Evolutionary conservation across 1,284 basidiomycete genomes (phyloP), one percentile per base, ranked within the genome.

Genomic region (Malassezia sp.): DNA sequence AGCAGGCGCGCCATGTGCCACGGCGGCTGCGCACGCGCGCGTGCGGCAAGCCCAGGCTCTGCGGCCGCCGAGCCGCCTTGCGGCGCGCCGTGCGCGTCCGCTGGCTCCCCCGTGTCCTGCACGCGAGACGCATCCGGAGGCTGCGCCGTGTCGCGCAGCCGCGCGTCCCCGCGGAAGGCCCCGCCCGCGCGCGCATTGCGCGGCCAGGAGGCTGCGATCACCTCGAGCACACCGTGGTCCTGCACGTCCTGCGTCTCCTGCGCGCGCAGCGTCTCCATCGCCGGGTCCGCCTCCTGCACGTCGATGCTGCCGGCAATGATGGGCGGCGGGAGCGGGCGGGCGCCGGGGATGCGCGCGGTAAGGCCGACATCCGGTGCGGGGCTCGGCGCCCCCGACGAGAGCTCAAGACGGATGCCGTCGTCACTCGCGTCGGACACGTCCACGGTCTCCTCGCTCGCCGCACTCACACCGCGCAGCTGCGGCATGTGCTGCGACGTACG

Each of bases 281-380:
- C 32, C 14, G 46, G 34, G 17, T 50, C 39, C 12, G 29, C 29
- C 35, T 45, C 49, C 22, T 43, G 42, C 34, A 46, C 38, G 22
- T 27, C 10, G 3, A 47, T 17, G 5, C 23, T 39, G 14, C 44
- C 44, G 23, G 61, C 63, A 35, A 67, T 67, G 18, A 66, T 60
- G 0, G 64, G 64, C 28, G 63, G 61, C 21, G 63, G 64, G 40
- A 67, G 43, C 4, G 59, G 38, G 27, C 61, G 59, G 18, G 61
- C 56, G 9, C 60, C 45, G 29, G 61, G 61, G 17, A 57, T 60
- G 3, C 61, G 47, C 38, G 52, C 54, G 26, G 60, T 29, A 8
- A 37, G 23, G n/a, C n/a, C n/a, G n/a, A n/a, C n/a, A n/a, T n/a
- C n/a, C 3, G 38, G 31, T 1, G 52, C 49, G 22, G 56, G 53